phyloP scores from a whole-genome alignment of 2,329 filamentous ascomycete species.

The Phyllosticta ampelicida region DNA sequence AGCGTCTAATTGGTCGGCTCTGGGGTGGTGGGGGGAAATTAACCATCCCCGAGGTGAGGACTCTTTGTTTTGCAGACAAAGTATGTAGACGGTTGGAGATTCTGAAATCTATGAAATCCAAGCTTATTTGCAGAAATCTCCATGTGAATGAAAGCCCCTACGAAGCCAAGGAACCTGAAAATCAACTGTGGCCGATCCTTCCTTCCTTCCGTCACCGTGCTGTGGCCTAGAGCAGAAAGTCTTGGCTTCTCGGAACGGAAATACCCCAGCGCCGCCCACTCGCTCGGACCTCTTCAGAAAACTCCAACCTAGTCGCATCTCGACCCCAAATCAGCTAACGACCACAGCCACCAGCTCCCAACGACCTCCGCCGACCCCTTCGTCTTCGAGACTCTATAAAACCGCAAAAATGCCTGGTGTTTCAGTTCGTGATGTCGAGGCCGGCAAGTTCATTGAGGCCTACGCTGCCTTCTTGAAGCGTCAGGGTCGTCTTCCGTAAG shows the following conservation, averaged over 20 bases:
- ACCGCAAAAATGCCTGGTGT: constrained; percentile 56
- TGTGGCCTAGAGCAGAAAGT: background rate
- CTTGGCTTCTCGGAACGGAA: background rate
- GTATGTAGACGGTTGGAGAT: background rate
- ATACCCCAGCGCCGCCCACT: background rate
- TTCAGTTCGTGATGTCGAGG: constrained; percentile 77
- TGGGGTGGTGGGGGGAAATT: no score
- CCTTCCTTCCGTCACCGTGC: background rate
- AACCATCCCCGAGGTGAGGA: no score
- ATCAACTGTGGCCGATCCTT: background rate
- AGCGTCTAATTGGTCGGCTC: no score
- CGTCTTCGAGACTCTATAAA: background rate
- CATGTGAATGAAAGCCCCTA: no score
- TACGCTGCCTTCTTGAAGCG: constrained; percentile 37
- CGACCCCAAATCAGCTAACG: background rate
- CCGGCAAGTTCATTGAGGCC: constrained; percentile 79
- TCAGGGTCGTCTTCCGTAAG: background rate
- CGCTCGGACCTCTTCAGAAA: background rate
- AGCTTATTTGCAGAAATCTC: no score
- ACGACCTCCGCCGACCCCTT: background rate
- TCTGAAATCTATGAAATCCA: background rate
- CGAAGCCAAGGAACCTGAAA: no score
- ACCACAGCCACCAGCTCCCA: background rate
- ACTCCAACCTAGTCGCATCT: background rate
- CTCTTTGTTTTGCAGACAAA: background rate